Percentiles rank a stretch among this genome's conserved stretches.
Conservation (phyloP, 164 flowering plant species). For the Saururus chinensis region DNA sequence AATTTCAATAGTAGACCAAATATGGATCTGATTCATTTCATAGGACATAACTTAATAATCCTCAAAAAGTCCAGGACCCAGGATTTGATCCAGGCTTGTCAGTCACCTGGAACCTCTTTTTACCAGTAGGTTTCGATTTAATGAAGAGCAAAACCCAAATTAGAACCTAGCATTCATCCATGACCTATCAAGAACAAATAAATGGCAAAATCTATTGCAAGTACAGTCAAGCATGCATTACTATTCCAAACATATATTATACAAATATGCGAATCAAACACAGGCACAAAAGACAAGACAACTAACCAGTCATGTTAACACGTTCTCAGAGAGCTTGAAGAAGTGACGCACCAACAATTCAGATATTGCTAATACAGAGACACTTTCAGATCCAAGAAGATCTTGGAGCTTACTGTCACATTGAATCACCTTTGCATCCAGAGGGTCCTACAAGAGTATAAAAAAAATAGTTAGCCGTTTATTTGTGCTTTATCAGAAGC, state of each 20-base stretch:
- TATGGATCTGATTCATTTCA: no score
- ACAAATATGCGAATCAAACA: background rate
- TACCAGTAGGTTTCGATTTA: no score
- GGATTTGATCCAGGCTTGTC: no score
- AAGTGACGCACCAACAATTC: slow-evolving; percentile 63
- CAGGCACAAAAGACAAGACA: background rate
- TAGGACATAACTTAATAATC: no score
- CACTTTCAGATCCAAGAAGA: slow-evolving; percentile 71
- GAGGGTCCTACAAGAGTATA: slow-evolving; percentile 46
- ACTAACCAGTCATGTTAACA: slow-evolving; percentile 30
- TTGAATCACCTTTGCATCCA: slow-evolving; percentile 39
- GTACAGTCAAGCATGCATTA: background rate
- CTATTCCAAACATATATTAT: no score
- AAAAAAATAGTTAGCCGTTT: background rate
- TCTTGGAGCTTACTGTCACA: slow-evolving; percentile 81
- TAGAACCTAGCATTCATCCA: no score
- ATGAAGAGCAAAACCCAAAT: no score
- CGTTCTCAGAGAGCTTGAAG: slow-evolving; percentile 32
- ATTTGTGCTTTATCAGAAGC: background rate
- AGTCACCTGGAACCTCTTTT: no score
- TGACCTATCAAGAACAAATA: no score
- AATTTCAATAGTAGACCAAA: no score
- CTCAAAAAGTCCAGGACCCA: no score
- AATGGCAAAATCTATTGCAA: background rate
- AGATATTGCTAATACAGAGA: slow-evolving; percentile 53